Evolutionary conservation across 2,329 filamentous ascomycete genomes (phyloP), one percentile per base, ranked within the genome.

Genomic region (Botrytis elliptica): DNA sequence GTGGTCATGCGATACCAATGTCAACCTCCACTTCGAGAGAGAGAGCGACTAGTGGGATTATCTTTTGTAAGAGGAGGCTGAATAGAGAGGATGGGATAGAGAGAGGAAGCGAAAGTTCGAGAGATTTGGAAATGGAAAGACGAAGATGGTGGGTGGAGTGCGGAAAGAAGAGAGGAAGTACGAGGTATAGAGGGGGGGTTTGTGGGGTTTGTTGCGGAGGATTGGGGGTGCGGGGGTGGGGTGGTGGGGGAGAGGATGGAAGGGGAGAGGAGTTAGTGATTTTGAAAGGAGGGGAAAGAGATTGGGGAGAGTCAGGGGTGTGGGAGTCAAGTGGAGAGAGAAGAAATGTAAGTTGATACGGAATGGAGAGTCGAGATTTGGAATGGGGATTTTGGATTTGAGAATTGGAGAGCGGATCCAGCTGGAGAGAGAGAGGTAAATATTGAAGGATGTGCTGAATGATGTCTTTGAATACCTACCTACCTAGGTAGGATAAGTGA

Each of bases 241-340:
- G 42, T 49, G 5, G 25, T 36, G 8, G 12, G 1, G 40, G 16
- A n/a, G 25, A 18, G 3, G 62, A 20, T 25, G 60, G 12, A 0
- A 18, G 38, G 25, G 33, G 60, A 20, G 1, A 3, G 12, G 9
- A 4, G 5, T 42, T 14, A 1, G 25, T 18, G 5, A 2, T 3
- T 7, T n/a, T 22, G 16, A 4, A 8, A 5, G 3, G n/a, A 0
- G 0, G 29, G 6, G 5, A 4, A 44, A 29, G n/a, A 20, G n/a
- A 4, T 16, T 10, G 18, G 40, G n/a, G 16, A 65, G 9, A 12
- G 9, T 4, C 1, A 8, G n/a, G 10, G 40, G 9, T 3, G 8
- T 1, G 18, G 29, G 3, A 29, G 5, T 29, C 12, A 1, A n/a
- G 49, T 16, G 10, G 14, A 6, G 25, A 55, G 49, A 16, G 12